These are phyloP conservation scores for Beauveria brongniartii DNA, from an alignment of 2,329 filamentous ascomycete genomes.

Conservation along the genomic window DNA sequence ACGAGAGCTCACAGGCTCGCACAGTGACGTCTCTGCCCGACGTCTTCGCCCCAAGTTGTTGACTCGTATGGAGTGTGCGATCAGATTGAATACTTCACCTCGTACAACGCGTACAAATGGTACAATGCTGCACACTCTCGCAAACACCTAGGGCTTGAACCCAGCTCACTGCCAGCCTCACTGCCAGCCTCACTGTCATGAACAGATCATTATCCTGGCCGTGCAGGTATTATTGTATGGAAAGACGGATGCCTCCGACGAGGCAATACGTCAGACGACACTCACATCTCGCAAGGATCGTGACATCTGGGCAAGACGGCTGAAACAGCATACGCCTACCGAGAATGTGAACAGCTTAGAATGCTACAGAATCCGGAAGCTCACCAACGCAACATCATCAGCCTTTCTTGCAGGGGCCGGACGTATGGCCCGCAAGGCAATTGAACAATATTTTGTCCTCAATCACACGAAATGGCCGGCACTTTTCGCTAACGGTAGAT, in stretches of 20 bases:
- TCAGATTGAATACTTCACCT: slow-evolving; percentile 10
- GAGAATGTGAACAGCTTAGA: neutral
- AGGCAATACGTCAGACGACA: neutral
- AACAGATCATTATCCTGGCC: slow-evolving; percentile 9
- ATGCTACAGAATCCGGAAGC: slow-evolving; percentile 4
- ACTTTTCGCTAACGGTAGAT: neutral
- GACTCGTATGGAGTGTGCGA: slow-evolving; percentile 8
- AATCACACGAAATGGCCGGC: neutral
- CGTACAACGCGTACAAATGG: slow-evolving; percentile 15
- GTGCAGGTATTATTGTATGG: slow-evolving; percentile 2
- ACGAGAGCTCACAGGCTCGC: slow-evolving; percentile 9
- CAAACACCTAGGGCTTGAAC: slow-evolving; percentile 9
- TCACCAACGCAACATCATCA: neutral
- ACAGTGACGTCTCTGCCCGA: slow-evolving; percentile 10
- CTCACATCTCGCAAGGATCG: neutral
- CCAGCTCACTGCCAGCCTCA: neutral
- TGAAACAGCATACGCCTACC: neutral
- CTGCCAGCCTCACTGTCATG: slow-evolving; percentile 7
- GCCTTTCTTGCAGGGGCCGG: slow-evolving; percentile 3
- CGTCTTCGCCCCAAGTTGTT: slow-evolving; percentile 5
- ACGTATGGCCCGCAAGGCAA: slow-evolving; percentile 1
- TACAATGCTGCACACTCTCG: slow-evolving; percentile 13
- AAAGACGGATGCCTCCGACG: slow-evolving; percentile 3
- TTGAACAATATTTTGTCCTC: slow-evolving; percentile 9
- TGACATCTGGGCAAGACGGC: neutral